Evolutionary conservation across 495 filamentous ascomycete species (phyloP).

Genomic region (Podospora pseudocomata): DNA sequence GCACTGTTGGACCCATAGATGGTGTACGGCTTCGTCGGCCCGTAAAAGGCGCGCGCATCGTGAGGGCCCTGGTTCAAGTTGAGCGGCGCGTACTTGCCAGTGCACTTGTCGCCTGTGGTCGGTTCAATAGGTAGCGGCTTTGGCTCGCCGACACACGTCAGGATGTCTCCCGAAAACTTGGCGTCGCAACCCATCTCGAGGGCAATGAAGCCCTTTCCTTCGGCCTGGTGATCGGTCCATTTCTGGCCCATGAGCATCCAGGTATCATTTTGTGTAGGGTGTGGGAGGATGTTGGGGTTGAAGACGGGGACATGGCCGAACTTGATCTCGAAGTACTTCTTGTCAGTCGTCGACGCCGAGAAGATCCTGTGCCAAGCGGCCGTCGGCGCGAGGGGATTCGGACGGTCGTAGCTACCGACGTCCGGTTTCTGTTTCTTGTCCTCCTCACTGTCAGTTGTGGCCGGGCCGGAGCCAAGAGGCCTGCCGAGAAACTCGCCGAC

Average conservation of each 20-base stretch:
- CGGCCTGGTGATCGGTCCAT: conserved; percentile 18
- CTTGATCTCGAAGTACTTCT: conserved; percentile 42
- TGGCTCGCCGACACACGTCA: conserved; percentile 40
- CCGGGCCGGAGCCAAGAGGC: neutral
- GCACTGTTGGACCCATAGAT: conserved; percentile 50
- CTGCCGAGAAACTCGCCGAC: conserved; percentile 14
- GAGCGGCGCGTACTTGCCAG: conserved; percentile 35
- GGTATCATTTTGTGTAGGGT: conserved; percentile 39
- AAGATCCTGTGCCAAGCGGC: conserved; percentile 37
- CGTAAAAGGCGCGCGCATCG: conserved; percentile 53
- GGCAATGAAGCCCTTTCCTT: neutral
- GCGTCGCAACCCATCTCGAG: conserved; percentile 48
- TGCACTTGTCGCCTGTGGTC: conserved; percentile 41
- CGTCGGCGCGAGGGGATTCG: conserved; percentile 4
- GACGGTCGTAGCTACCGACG: neutral
- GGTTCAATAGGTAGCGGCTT: conserved; percentile 40
- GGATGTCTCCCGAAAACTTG: conserved; percentile 34
- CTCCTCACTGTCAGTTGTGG: neutral
- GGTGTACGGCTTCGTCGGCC: conserved; percentile 42
- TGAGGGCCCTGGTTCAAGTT: conserved; percentile 44
- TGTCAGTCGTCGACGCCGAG: conserved; percentile 41
- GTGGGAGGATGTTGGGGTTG: conserved; percentile 55
- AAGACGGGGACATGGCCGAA: conserved; percentile 37
- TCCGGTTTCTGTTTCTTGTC: neutral
- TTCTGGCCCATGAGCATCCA: conserved; percentile 49